These are phyloP conservation scores for Amaranthus tricolor DNA, from an alignment of 179 eudicot species.

Conservation along the genomic window DNA sequence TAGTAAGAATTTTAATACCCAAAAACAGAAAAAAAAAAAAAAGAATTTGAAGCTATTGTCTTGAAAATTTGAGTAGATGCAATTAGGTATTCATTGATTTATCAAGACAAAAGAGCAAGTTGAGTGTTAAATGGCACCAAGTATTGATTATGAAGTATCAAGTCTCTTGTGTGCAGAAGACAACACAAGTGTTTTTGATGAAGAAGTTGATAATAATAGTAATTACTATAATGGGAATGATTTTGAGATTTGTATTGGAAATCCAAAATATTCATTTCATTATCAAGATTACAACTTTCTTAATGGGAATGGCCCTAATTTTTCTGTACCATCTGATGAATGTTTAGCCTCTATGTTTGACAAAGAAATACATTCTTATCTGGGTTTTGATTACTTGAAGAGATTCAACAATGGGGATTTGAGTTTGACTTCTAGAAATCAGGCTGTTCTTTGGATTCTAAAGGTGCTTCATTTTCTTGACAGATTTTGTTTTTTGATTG, in stretches of 20 bases:
- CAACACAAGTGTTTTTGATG: slow-evolving; percentile 38
- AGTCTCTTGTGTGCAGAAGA: slow-evolving; percentile 64
- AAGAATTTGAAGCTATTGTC: neutral
- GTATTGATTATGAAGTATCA: slow-evolving; percentile 52
- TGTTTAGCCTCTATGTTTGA: slow-evolving; percentile 40
- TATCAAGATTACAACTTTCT: slow-evolving; percentile 27
- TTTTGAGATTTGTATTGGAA: slow-evolving; percentile 22
- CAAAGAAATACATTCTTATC: slow-evolving; percentile 49
- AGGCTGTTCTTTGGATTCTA: slow-evolving; percentile 64
- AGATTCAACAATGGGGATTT: slow-evolving; percentile 54
- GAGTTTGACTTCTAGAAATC: slow-evolving; percentile 52
- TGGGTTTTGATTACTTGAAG: slow-evolving; percentile 45
- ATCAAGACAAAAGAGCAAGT: neutral
- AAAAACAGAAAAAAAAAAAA: neutral
- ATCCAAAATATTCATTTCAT: slow-evolving; percentile 13
- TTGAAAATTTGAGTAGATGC: slow-evolving; percentile 11
- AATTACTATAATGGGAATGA: slow-evolving; percentile 26
- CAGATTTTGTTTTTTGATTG: neutral
- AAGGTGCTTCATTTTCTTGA: slow-evolving; percentile 38
- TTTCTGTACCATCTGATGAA: slow-evolving; percentile 49
- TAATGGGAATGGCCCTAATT: slow-evolving; percentile 13
- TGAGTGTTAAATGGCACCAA: slow-evolving; percentile 46
- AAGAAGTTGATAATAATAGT: slow-evolving; percentile 36
- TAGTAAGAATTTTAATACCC: neutral
- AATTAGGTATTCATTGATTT: slow-evolving; percentile 16